Evolutionary conservation across 1,284 basidiomycete species (phyloP).

Genomic region (Leucoagaricus sp.): DNA sequence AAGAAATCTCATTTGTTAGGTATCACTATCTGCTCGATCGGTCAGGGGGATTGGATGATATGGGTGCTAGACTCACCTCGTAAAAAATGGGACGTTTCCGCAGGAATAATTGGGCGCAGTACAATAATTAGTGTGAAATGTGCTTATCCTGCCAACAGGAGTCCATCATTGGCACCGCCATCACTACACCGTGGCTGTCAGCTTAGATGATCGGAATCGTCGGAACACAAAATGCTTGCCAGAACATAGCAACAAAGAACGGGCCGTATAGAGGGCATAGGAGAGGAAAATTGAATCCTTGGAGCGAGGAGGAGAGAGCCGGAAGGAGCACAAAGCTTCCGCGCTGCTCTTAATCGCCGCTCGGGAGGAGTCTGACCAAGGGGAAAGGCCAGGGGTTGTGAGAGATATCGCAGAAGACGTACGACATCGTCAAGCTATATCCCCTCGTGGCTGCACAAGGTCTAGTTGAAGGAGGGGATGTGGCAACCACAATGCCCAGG

Average conservation of each 20-base stretch:
- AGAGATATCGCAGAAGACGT: background rate
- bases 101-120: background rate
- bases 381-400: background rate
- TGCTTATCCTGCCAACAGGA: background rate
- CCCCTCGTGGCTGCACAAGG: background rate
- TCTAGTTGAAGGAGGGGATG: background rate
- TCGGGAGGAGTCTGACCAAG: background rate
- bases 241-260: background rate
- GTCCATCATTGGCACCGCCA: constrained; percentile 5
- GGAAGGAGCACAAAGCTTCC: background rate
- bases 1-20: background rate
- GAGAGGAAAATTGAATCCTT: background rate
- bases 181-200: constrained; percentile 2
- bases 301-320: background rate
- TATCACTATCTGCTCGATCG: background rate
- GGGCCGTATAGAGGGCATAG: background rate
- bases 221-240: background rate
- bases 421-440: background rate
- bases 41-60: background rate
- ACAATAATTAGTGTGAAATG: background rate
- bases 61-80: background rate
- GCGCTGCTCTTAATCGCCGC: background rate
- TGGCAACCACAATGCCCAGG: background rate
- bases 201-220: constrained; percentile 4
- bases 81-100: background rate